A percentile compares a stretch with the other conserved stretches of the same genome.
phyloP scores from a whole-genome alignment of 108 stramenopile genomes.

The Seminavis robusta region DNA sequence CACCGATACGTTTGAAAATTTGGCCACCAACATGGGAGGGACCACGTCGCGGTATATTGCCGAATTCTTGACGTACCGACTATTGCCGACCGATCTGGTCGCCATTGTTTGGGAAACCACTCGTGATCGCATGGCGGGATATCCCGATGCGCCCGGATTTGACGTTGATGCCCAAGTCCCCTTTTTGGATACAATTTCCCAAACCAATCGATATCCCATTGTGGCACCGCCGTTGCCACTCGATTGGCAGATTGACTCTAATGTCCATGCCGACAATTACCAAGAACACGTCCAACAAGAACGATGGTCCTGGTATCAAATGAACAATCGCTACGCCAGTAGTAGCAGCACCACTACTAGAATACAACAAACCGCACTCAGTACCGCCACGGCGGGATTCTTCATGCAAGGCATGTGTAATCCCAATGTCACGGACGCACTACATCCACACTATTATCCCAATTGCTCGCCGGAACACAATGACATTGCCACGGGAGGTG shows the following conservation, averaged over 20 bases:
- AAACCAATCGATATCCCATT: conserved; percentile 8
- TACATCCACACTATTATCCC: conserved; percentile 18
- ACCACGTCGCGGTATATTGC: too few species aligned
- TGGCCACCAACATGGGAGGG: conserved; percentile 4
- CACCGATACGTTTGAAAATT: conserved; percentile 7
- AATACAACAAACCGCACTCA: too few species aligned
- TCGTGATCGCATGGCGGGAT: conserved; percentile 43
- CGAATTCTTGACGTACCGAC: too few species aligned
- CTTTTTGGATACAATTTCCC: conserved; percentile 20
- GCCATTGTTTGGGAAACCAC: conserved; percentile 29
- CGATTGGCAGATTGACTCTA: conserved; percentile 34
- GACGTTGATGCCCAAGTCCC: conserved; percentile 31
- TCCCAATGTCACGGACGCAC: conserved; percentile 21
- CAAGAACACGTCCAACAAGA: conserved; percentile 25
- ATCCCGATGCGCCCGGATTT: conserved; percentile 32
- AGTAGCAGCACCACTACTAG: too few species aligned
- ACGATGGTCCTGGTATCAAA: too few species aligned
- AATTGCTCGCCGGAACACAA: conserved; percentile 57
- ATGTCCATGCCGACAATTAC: too few species aligned
- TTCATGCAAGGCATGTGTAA: conserved; percentile 43
- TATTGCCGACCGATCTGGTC: too few species aligned
- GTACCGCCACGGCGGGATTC: too few species aligned
- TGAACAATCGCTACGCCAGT: too few species aligned
- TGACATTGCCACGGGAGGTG: conserved; percentile 37
- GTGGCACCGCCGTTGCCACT: conserved; percentile 20